Evolutionary conservation across 140 eudicot genomes (phyloP).

Genomic region (Oenanthe javanica): DNA sequence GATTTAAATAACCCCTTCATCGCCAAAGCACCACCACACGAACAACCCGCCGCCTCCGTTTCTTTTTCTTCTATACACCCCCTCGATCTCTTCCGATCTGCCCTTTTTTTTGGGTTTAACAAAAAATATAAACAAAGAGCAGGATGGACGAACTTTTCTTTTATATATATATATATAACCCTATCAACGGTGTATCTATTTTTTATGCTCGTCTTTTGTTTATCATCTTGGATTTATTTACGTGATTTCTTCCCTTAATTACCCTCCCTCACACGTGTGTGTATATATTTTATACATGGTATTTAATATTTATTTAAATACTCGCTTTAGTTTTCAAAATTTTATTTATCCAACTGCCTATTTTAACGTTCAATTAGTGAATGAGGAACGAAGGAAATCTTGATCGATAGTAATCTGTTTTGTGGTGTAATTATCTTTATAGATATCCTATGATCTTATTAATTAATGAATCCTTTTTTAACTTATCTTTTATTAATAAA

Average conservation of each 20-base stretch:
- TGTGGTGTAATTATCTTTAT: too few relatives aligned
- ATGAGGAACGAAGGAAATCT: too few relatives aligned
- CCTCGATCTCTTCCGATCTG: neutral
- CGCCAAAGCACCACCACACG: constrained; percentile 12
- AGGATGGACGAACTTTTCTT: neutral
- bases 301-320: too few relatives aligned
- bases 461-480: too few relatives aligned
- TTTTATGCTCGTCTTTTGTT: neutral
- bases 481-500: too few relatives aligned
- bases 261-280: neutral
- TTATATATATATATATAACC: neutral
- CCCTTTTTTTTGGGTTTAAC: neutral
- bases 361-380: too few relatives aligned
- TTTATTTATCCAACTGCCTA: too few relatives aligned
- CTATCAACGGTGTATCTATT: neutral
- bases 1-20: constrained; percentile 50
- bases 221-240: neutral
- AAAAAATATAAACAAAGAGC: neutral
- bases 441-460: too few relatives aligned
- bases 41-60: constrained; percentile 10
- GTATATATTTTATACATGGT: neutral
- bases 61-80: neutral
- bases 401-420: too few relatives aligned
- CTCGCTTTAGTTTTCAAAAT: too few relatives aligned
- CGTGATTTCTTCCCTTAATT: neutral